These are phyloP conservation scores for Polyporus arcularius DNA, from an alignment of 768 basidiomycete species.

Conservation along the genomic window DNA sequence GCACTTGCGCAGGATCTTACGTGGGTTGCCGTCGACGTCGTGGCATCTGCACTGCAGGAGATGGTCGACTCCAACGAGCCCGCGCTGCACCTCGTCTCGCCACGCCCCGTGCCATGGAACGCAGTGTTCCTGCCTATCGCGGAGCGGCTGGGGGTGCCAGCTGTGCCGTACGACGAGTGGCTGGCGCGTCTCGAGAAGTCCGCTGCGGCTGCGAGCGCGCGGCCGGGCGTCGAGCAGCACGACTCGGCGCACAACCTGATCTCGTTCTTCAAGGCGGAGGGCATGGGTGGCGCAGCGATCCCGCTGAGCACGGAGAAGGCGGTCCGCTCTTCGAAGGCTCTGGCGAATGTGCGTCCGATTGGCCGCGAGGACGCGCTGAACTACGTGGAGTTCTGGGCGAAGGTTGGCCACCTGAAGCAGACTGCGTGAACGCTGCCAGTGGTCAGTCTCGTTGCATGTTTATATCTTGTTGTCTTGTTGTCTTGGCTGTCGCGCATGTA, in stretches of 20 bases:
- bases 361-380: slow-evolving; percentile 17
- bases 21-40: slow-evolving; percentile 20
- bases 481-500: too few species aligned
- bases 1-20: slow-evolving; percentile 10
- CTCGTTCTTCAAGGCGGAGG: slow-evolving; percentile 16
- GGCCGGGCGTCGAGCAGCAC: slow-evolving; percentile 8
- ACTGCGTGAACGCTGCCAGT: too few species aligned
- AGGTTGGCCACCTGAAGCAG: neutral
- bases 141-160: slow-evolving; percentile 18
- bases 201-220: slow-evolving; percentile 7
- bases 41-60: slow-evolving; percentile 17
- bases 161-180: slow-evolving; percentile 29
- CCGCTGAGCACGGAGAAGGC: slow-evolving; percentile 16
- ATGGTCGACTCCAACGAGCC: slow-evolving; percentile 19
- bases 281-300: slow-evolving; percentile 15
- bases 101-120: slow-evolving; percentile 25
- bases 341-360: slow-evolving; percentile 13
- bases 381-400: slow-evolving; percentile 19
- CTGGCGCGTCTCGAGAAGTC: slow-evolving; percentile 20
- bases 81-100: slow-evolving; percentile 31
- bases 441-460: too few species aligned
- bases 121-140: slow-evolving; percentile 22
- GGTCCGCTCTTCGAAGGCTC: slow-evolving; percentile 11
- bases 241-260: slow-evolving; percentile 18
- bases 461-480: too few species aligned